Percentiles rank a stretch among this genome's conserved stretches.
These are phyloP conservation scores for Immersiella caudata DNA, from an alignment of 495 filamentous ascomycete genomes.

Conservation along the genomic window DNA sequence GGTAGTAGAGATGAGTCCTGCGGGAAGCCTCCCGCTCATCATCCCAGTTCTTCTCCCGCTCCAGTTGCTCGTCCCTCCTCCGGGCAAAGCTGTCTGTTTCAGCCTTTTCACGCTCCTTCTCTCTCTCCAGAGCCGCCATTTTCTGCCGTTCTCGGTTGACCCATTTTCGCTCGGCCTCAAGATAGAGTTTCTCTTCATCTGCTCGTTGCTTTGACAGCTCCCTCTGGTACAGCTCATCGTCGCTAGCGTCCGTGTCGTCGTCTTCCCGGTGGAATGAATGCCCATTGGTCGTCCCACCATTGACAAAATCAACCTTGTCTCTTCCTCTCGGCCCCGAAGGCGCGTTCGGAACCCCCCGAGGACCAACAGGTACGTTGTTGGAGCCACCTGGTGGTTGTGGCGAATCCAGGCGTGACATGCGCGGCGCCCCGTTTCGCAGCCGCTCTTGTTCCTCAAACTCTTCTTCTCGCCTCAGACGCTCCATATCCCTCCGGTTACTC, in stretches of 20 bases:
- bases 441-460: slow-evolving; percentile 89
- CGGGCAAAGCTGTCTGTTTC: slow-evolving; percentile 68
- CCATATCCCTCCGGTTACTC: slow-evolving; percentile 83
- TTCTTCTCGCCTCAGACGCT: slow-evolving; percentile 83
- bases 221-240: slow-evolving; percentile 80
- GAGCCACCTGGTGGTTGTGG: slow-evolving; percentile 66
- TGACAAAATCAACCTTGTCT: slow-evolving; percentile 75
- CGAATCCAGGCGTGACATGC: slow-evolving; percentile 70
- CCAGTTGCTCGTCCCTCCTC: slow-evolving; percentile 62
- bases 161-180: slow-evolving; percentile 88
- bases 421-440: slow-evolving; percentile 64
- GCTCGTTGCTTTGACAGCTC: slow-evolving; percentile 69
- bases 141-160: slow-evolving; percentile 83
- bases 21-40: slow-evolving; percentile 78
- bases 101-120: slow-evolving; percentile 74
- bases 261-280: slow-evolving; percentile 65
- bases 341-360: slow-evolving; percentile 74
- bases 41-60: slow-evolving; percentile 78
- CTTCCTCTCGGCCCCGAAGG: slow-evolving; percentile 76
- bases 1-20: slow-evolving; percentile 81
- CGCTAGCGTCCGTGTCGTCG: slow-evolving; percentile 85
- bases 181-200: slow-evolving; percentile 78
- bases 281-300: slow-evolving; percentile 68
- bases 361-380: slow-evolving; percentile 73
- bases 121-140: slow-evolving; percentile 80